Evolutionary conservation across 2,329 filamentous ascomycete species (phyloP), one percentile per base, ranked within the genome.

Genomic region (Aureobasidium sp.): DNA sequence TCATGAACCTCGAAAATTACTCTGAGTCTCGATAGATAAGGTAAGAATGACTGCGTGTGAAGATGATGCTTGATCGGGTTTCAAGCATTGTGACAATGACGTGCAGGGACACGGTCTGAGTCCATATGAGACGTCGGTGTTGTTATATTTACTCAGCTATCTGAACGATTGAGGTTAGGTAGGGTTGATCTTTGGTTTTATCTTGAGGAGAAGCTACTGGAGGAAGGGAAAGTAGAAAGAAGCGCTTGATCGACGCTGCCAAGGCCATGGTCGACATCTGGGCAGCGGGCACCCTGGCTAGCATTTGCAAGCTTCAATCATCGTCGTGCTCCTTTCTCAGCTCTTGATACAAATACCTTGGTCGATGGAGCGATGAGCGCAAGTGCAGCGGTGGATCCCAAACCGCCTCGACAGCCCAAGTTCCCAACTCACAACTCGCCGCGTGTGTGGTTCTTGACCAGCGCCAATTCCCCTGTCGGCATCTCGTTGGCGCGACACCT

Each of bases 401-500:
- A 72, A 60, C 65, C 69, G 9, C 71, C 71, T 32, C 71, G 71
- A 63, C 66, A 68, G 41, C 78, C 78, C 47, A 82, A 82, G 64
- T 86, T 86, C 67, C 84, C 84, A 46, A 76, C 79, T 34, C 83
- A 86, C 73, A 81, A 82, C 71, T 81, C 80, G 55, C 92, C 92
- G 56, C 87, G 93, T 70, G 90, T 93, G 70, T 97, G 94, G 94
- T 87, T 99, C 71, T 79, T 99, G 67, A 96, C 92, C 12, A 88
- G 90, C 63, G 90, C 90, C 37, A 84, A 93, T 64, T 93, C 91
- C 39, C 91, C 93, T 13, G 83, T 97, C 66, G 88, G 88, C 60
- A 88, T 96, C 64, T 88, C 90, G 50, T 82, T 97, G 63, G 89
- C 91, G 60, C 86, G 88, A 61, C 84, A 90, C 69, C 82, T 96